Base-by-base conservation (phyloP, 768 basidiomycete species). In the Daedaleopsis nitida region DNA sequence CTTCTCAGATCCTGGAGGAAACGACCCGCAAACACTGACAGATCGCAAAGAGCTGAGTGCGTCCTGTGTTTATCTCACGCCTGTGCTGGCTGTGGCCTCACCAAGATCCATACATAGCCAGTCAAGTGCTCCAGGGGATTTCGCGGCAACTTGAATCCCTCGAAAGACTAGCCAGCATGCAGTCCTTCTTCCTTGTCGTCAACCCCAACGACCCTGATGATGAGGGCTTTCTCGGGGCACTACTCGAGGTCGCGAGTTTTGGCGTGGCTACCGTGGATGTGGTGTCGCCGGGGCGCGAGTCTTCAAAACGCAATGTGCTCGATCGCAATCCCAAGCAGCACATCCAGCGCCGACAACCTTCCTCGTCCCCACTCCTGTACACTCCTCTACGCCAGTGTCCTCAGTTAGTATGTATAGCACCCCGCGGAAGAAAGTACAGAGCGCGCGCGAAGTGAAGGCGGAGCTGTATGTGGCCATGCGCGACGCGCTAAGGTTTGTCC, bases 211-310 rank as follows among this genome's bases (percentile, higher is more conserved):
- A 83, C 63, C 65, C 74, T 13, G 60, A 71, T 0, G 82, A 85
- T 66, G 72, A 73, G 32, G 84, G 86, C 0, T 89, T 88, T 71
- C 75, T 90, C 7, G 88, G 88, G 88, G 88, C 5, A 83, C 86
- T 1, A 47, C 82, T 4, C 65, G 75, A 9, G 88, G 87, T 7
- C 78, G 86, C 43, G 86, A 88, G 59, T 90, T 86, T 64, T 90
- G 87, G 86, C 76, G 85, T 19, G 80, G 81, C 13, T 69, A 87
- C 58, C 74, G 87, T 56, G 78, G 80, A 14, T 86, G 88, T 4
- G 87, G 87, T 10, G 79, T 81, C 12, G 67, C 76, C 12, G 88
- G 88, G 4, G 85, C 83, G 38, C 80, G 77, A 59, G 74, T 80
- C 4, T 87, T 89, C 76, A 85, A 81, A 65, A 63, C 73, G 5